Percentiles rank a stretch among this genome's conserved stretches.
Conservation (phyloP, 2,329 filamentous ascomycete species). For the Phaeophleospora eucalypticola region DNA sequence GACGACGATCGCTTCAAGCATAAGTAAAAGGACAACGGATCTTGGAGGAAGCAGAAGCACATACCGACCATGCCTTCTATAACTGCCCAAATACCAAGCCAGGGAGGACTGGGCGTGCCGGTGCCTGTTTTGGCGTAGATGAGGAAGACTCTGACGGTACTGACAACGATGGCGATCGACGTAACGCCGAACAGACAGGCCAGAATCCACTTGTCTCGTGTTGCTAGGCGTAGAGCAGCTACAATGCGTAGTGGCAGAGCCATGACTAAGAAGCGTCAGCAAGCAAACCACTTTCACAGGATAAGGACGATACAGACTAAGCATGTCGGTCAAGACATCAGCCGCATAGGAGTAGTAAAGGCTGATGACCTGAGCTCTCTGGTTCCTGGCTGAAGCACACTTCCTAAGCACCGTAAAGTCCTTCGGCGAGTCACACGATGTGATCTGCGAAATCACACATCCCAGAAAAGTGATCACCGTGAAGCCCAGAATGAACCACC, state of each 20-base stretch:
- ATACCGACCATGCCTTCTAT: slow-evolving; percentile 12
- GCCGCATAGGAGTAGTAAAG: slow-evolving; percentile 11
- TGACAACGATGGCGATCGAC: slow-evolving; percentile 6
- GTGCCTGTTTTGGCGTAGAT: slow-evolving; percentile 10
- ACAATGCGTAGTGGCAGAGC: slow-evolving; percentile 9
- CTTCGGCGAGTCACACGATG: slow-evolving; percentile 2
- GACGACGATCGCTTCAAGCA: slow-evolving; percentile 6
- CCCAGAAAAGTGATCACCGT: slow-evolving; percentile 7
- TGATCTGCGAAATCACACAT: slow-evolving; percentile 6
- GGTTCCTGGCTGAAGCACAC: background rate
- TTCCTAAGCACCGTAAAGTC: slow-evolving; percentile 7
- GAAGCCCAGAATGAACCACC: slow-evolving; percentile 8
- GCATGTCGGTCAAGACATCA: slow-evolving; percentile 9
- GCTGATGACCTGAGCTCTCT: slow-evolving; percentile 7
- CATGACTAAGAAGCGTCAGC: slow-evolving; percentile 8
- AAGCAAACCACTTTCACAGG: background rate
- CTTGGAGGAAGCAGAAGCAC: background rate
- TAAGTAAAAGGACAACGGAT: background rate
- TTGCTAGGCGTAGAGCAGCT: slow-evolving; percentile 5
- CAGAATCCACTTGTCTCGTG: slow-evolving; percentile 7
- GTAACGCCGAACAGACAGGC: slow-evolving; percentile 8
- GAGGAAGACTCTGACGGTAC: slow-evolving; percentile 9
- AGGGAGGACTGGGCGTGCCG: slow-evolving; percentile 8
- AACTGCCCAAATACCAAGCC: slow-evolving; percentile 13
- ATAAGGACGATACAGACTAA: background rate